These are phyloP conservation scores for Rhodotorula babjevae DNA, from an alignment of 768 basidiomycete species.

Conservation along the genomic window DNA sequence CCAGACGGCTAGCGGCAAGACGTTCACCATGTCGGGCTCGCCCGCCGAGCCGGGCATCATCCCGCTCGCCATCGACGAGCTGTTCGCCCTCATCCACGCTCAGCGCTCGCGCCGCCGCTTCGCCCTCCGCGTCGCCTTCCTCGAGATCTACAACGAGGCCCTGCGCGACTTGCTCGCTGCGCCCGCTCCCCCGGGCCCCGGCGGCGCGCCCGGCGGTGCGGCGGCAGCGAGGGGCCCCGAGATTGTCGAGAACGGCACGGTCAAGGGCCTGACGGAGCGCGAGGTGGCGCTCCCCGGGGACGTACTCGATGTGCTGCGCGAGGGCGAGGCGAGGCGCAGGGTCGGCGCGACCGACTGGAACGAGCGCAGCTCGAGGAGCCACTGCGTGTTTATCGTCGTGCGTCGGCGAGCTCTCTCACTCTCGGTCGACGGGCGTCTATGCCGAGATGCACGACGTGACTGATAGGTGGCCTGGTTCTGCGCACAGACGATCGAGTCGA, in stretches of 20 bases:
- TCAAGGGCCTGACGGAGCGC: conserved; percentile 75
- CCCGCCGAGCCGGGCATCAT: conserved; percentile 82
- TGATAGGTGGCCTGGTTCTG: not conserved
- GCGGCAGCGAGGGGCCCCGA: conserved; percentile 61
- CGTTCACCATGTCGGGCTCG: conserved; percentile 63
- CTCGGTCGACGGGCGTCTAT: too few species aligned
- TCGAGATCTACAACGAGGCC: conserved; percentile 85
- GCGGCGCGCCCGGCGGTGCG: not conserved
- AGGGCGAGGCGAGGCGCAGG: conserved; percentile 79
- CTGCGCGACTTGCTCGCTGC: conserved; percentile 46
- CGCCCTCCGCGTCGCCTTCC: conserved; percentile 88
- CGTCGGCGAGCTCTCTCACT: conserved; percentile 22
- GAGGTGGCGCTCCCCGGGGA: conserved; percentile 86
- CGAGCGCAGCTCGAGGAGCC: conserved; percentile 85
- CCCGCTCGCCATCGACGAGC: conserved; percentile 83
- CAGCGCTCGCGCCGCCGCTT: conserved; percentile 73
- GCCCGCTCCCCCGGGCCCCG: not conserved
- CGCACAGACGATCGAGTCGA: conserved; percentile 32
- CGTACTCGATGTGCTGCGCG: conserved; percentile 73
- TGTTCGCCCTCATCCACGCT: conserved; percentile 71
- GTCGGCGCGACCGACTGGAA: conserved; percentile 99
- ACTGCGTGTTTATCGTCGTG: conserved; percentile 88
- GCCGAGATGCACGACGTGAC: not conserved
- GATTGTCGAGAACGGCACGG: conserved; percentile 54
- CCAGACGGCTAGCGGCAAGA: conserved; percentile 79